These are phyloP conservation scores for Galerina sulciceps DNA, from an alignment of 768 basidiomycete genomes.

Conservation along the genomic window DNA sequence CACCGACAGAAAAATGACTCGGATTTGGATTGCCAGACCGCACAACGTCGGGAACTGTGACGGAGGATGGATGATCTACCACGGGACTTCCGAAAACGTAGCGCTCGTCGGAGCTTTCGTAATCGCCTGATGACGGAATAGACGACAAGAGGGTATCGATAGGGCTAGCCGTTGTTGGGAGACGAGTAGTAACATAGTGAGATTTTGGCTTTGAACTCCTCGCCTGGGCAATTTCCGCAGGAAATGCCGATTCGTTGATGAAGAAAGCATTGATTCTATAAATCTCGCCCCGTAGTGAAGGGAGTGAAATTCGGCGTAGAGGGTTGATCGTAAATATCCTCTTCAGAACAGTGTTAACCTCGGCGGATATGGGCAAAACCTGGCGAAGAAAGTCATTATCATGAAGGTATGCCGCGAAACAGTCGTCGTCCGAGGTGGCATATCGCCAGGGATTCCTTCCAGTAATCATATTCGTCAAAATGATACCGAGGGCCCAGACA, in stretches of 20 bases:
- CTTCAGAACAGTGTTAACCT: conserved; percentile 68
- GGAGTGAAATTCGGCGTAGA: conserved; percentile 60
- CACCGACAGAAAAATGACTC: conserved; percentile 15
- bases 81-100: conserved; percentile 41
- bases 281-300: conserved; percentile 62
- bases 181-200: neutral
- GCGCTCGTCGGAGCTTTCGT: conserved; percentile 32
- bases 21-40: conserved; percentile 11
- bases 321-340: conserved; percentile 76
- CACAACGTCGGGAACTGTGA: neutral
- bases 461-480: conserved; percentile 82
- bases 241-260: conserved; percentile 38
- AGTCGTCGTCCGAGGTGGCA: conserved; percentile 68
- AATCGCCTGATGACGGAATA: neutral
- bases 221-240: neutral
- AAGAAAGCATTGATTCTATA: conserved; percentile 63
- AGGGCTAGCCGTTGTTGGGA: neutral
- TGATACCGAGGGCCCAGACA: conserved; percentile 78
- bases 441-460: conserved; percentile 80
- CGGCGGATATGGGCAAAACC: conserved; percentile 74
- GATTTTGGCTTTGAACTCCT: neutral
- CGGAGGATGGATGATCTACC: conserved; percentile 26
- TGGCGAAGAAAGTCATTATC: conserved; percentile 66
- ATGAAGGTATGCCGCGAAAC: conserved; percentile 65
- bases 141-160: neutral